Evolutionary conservation across 345 rosid genomes (phyloP), one percentile per base, ranked within the genome.

Genomic region (Hypericum perforatum): DNA sequence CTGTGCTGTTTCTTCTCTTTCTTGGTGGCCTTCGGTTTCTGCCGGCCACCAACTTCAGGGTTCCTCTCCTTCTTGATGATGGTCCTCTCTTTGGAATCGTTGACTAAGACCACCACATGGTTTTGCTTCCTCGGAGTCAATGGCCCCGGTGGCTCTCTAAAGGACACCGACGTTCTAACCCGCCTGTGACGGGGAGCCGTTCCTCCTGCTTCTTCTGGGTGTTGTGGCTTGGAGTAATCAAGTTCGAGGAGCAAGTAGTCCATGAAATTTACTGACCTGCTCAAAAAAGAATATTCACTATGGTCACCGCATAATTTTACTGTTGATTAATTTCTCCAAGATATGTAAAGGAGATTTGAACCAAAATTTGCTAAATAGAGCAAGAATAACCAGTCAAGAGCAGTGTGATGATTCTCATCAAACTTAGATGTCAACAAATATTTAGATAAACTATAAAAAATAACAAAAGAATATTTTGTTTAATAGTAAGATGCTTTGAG

Each of bases 211-310:
- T 22, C 32, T 22, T 22, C 32, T 22, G 32, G 32, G 42, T 64
- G 56, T 3, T 36, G 67, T n/a, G 71, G 61, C 7, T 74, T 69
- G 5, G 62, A 63, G 8, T 62, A 53, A 22, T 81, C 69, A 14
- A 62, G 56, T 52, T 79, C 66, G 54, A 77, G 57, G 60, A 86
- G 56, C 29, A 13, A 46, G 49, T 86, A 84, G 60, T 91, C 98
- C 87, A 85, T 70, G 70, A 87, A 91, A 61, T 84, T 87, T 63
- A 82, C 98, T 10, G 96, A 91, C 78, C 80, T 70, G 59, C 95
- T 84, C 32, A 22, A 22, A 22, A 22, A 1, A 22, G 4, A 1
- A 22, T n/a, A 22, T 1, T 22, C 32, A 22, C 4, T 22, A 22
- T 22, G 32, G 32, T 22, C 32, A 22, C 32, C 4, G 32, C 32